These are phyloP conservation scores for Peniophora sp. DNA, from an alignment of 1,284 basidiomycete species.

Conservation along the genomic window DNA sequence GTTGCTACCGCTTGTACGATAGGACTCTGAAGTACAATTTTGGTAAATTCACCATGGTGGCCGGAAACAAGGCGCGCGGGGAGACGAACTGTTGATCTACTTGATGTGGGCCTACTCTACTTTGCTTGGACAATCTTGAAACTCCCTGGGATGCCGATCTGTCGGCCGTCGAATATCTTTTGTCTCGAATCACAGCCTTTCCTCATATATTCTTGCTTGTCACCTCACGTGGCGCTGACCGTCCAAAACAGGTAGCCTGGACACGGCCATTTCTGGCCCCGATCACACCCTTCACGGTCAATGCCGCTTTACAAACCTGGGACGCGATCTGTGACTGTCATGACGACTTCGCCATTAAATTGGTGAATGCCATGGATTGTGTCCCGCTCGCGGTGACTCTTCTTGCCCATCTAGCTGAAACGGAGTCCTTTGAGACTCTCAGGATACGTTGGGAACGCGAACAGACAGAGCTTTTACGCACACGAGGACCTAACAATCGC, in stretches of 20 bases:
- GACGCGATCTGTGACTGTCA: not conserved
- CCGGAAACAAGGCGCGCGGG: too few species aligned
- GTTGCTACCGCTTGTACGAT: too few species aligned
- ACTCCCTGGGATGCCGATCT: conserved; percentile 18
- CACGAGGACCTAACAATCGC: not conserved
- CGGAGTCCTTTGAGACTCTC: not conserved
- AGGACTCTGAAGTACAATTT: too few species aligned
- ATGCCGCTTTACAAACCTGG: not conserved
- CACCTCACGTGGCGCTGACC: conserved; percentile 1
- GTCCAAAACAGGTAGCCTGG: not conserved
- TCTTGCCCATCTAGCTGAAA: not conserved
- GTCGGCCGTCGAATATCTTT: not conserved
- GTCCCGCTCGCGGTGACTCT: conserved; percentile 1
- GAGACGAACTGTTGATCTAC: too few species aligned
- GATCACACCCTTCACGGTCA: not conserved
- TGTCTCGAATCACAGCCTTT: not conserved
- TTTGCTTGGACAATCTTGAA: conserved; percentile 25
- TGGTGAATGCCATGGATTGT: not conserved
- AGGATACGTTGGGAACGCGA: not conserved
- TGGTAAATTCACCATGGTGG: too few species aligned
- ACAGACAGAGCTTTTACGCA: not conserved
- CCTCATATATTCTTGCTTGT: not conserved
- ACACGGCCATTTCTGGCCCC: not conserved
- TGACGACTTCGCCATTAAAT: not conserved
- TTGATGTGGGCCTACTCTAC: too few species aligned